Evolutionary conservation across 371 early-diverging fungal genomes (phyloP), one percentile per base, ranked within the genome.

Genomic region (Lichtheimia ornata): DNA sequence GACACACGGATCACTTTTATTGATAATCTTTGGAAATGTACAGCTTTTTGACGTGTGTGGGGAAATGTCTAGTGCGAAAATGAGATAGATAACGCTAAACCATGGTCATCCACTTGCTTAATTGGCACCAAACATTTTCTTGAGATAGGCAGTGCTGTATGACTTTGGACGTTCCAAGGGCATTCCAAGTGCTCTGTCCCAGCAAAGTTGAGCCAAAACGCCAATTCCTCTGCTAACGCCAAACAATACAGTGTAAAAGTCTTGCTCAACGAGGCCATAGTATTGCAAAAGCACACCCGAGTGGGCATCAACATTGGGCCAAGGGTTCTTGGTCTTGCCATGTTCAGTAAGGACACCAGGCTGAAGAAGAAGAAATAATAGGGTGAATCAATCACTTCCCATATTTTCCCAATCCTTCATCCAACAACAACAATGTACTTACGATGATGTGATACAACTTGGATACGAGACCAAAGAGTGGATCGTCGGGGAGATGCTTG

Each of bases 291-390:
- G 91, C 65, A 96, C 96, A 76, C 98, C 98, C 60, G 91, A 91
- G 91, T 98, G 99, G 58, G 98, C 98, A 76, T 98, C 99, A 27
- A 98, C 98, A 79, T 98, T 98, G 76, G 99, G 99, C 94, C 94
- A 98, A 64, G 99, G 99, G 92, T 98, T 98, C 94, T 97, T 97
- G 89, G 97, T 97, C 91, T 97, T 98, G 68, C 97, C 99, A 85
- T 98, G 99, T 85, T 97, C 96, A 63, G 91, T 92, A 50, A 98
- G 85, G 55, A 97, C 94, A 66, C 91, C 92, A 22, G 99, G 98
- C 73, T 72, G 62, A 27, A 54, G 28, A 52, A 53, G 58, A 61
- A 56, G 42, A 53, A 55, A 35, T 28, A 47, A 47, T 9, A 45
- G 12, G 3, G 14, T 18, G 47, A 47, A 11, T 47, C 11, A 47